A percentile compares a stretch with the other conserved stretches of the same genome.
Conservation (phyloP, 257 asterid species). For the Marsdenia floribunda region DNA sequence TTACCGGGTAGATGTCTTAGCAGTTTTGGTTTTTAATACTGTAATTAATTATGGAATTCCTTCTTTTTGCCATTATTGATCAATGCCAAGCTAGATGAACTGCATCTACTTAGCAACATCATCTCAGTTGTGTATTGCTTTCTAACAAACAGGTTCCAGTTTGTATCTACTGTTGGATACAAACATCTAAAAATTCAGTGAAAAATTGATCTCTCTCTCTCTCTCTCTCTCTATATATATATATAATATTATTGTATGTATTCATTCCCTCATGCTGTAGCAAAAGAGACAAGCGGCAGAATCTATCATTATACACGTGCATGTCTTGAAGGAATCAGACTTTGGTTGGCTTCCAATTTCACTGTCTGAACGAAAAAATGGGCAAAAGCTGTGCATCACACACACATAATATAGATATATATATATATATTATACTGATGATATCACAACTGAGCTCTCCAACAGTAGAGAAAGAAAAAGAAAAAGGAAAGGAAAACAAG, state of each 20-base stretch:
- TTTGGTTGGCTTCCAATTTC: neutral
- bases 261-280: neutral
- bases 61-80: too few species aligned
- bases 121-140: neutral
- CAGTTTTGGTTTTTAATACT: too few species aligned
- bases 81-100: too few species aligned
- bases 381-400: neutral
- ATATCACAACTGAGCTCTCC: neutral
- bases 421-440: too few species aligned
- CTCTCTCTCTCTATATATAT: neutral
- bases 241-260: too few species aligned
- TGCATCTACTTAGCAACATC: too few species aligned
- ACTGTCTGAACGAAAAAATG: neutral
- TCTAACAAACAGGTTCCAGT: neutral
- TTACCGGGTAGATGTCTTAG: too few species aligned
- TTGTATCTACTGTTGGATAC: neutral
- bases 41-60: too few species aligned
- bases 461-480: neutral
- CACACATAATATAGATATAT: too few species aligned
- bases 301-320: neutral
- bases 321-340: neutral
- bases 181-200: too few species aligned
- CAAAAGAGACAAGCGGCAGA: neutral
- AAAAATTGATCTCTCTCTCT: too few species aligned
- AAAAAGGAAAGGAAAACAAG: too few species aligned